These are phyloP conservation scores for Closterium sp. DNA, from an alignment of 139 green algal genomes.

Conservation along the genomic window DNA sequence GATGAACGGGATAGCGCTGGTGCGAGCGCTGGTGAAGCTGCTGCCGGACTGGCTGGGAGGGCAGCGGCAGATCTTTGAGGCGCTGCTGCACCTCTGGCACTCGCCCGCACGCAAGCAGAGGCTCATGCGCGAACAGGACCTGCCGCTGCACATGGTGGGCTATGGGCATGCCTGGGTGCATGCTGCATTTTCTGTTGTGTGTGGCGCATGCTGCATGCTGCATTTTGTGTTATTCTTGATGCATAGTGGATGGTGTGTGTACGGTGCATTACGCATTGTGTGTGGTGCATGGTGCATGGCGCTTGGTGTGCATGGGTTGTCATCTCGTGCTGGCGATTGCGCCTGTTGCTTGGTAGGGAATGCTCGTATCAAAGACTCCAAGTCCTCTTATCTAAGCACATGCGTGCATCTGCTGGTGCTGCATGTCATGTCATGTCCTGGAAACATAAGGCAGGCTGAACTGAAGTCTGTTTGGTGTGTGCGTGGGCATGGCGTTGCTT, in stretches of 20 bases:
- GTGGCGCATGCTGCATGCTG: not conserved
- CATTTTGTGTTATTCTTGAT: no score
- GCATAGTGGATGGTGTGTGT: no score
- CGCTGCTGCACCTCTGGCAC: slow-evolving; percentile 43
- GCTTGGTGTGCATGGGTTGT: not conserved
- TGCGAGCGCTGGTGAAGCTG: slow-evolving; percentile 75
- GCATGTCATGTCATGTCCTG: no score
- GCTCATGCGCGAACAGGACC: slow-evolving; percentile 46
- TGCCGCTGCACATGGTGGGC: slow-evolving; percentile 44
- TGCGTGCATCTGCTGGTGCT: no score
- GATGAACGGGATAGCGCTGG: slow-evolving; percentile 76
- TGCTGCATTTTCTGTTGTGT: not conserved
- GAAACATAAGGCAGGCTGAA: no score
- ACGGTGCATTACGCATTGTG: not conserved
- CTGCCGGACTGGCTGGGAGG: slow-evolving; percentile 52
- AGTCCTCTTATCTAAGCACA: no score
- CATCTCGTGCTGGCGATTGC: no score
- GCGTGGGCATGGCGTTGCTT: not conserved
- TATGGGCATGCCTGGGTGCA: not conserved
- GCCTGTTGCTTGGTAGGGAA: no score
- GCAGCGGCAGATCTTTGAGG: slow-evolving; percentile 36
- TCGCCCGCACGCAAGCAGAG: slow-evolving; percentile 19
- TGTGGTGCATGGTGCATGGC: no score
- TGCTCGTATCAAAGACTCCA: no score
- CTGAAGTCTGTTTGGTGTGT: not conserved